Evolutionary conservation across 169 alveolate genomes (phyloP).

Genomic region (Cryptosporidium sp.): DNA sequence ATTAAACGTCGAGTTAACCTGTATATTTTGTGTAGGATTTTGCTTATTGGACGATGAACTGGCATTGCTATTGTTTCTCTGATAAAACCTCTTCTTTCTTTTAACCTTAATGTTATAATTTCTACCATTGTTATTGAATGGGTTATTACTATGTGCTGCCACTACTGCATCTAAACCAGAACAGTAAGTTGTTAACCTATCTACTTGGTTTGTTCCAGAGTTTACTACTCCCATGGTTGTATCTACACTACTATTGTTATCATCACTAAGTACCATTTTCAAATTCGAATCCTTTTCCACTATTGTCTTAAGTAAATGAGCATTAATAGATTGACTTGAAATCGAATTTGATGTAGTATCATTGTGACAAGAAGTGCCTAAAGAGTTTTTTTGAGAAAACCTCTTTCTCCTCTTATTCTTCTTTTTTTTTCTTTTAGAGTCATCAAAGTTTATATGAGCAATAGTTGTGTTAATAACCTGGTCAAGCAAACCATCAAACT

Average conservation of each 20-base stretch:
- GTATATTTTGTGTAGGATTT: background rate
- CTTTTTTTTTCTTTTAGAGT: conserved; percentile 2
- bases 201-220: conserved; percentile 44
- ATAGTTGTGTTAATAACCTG: conserved; percentile 18
- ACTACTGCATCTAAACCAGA: conserved; percentile 64
- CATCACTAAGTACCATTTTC: conserved; percentile 36
- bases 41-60: background rate
- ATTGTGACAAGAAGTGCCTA: background rate
- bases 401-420: background rate
- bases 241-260: conserved; percentile 56
- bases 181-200: background rate
- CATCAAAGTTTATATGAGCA: conserved; percentile 16
- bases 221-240: conserved; percentile 73
- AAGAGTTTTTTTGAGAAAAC: background rate
- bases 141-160: conserved; percentile 62
- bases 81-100: conserved; percentile 42
- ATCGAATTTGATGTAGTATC: background rate
- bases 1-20: background rate
- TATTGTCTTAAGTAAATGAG: conserved; percentile 1
- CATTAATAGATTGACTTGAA: background rate
- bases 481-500: conserved; percentile 21
- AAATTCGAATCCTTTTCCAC: conserved; percentile 32
- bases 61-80: background rate
- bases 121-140: conserved; percentile 34
- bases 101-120: conserved; percentile 11